Evolutionary conservation across 202 grass and related monocot genomes (phyloP).

Genomic region (Brachypodium distachyon): DNA sequence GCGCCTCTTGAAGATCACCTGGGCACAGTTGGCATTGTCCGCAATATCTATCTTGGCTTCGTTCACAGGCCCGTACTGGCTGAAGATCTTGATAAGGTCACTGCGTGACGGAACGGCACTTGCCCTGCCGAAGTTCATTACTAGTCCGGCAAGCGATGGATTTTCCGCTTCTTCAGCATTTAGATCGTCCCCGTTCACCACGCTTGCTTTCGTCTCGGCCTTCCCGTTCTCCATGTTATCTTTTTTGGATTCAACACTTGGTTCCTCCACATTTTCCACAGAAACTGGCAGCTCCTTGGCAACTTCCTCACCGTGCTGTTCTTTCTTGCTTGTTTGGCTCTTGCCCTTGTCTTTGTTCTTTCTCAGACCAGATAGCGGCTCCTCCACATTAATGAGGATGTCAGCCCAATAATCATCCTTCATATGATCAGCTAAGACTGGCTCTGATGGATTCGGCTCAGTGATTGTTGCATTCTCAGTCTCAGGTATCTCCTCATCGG

Average conservation of each 20-base stretch:
- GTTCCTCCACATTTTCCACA: neutral
- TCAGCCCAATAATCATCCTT: conserved; percentile 60
- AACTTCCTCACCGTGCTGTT: neutral
- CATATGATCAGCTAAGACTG: conserved; percentile 32
- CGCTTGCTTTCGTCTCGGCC: neutral
- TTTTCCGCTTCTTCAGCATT: conserved; percentile 35
- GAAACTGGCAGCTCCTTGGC: neutral
- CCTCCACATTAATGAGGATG: conserved; percentile 46
- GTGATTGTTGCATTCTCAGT: neutral
- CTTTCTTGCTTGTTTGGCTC: conserved; percentile 32
- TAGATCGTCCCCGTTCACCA: conserved; percentile 1
- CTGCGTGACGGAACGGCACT: conserved; percentile 35
- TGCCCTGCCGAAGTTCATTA: conserved; percentile 52
- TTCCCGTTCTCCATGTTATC: neutral
- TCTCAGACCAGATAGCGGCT: conserved; percentile 28
- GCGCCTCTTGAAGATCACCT: conserved; percentile 70
- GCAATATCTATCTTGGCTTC: conserved; percentile 46
- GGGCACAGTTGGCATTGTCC: conserved; percentile 27
- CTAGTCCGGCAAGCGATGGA: conserved; percentile 37
- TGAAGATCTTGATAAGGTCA: conserved; percentile 70
- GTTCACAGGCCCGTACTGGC: conserved; percentile 59
- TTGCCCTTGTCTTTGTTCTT: conserved; percentile 39
- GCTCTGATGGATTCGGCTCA: conserved; percentile 13
- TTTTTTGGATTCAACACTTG: neutral
- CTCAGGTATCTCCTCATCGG: conserved; percentile 1